These are phyloP conservation scores for Melocanna baccifera DNA, from an alignment of 176 grass and related monocot genomes.

Conservation along the genomic window DNA sequence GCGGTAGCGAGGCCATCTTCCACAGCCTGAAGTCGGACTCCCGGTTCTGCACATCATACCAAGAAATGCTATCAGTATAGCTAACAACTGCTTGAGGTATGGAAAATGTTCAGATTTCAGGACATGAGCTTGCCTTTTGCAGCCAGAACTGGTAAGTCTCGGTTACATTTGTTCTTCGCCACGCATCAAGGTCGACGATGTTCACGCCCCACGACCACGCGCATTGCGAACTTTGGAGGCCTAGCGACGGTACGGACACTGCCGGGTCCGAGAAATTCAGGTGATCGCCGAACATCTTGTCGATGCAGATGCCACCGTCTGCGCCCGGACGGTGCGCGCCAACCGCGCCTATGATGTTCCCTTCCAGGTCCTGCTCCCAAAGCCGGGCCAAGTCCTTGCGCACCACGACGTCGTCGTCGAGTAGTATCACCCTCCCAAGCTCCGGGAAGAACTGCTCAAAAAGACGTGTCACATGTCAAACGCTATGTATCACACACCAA, in stretches of 20 bases:
- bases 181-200: slow-evolving; percentile 70
- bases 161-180: slow-evolving; percentile 70
- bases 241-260: slow-evolving; percentile 27
- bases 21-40: slow-evolving; percentile 61
- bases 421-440: slow-evolving; percentile 62
- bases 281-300: slow-evolving; percentile 55
- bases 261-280: slow-evolving; percentile 72
- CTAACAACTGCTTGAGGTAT: neutral
- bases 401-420: slow-evolving; percentile 93
- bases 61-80: neutral
- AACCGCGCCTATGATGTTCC: slow-evolving; percentile 69
- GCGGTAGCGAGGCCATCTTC: slow-evolving; percentile 63
- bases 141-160: slow-evolving; percentile 69
- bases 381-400: slow-evolving; percentile 67
- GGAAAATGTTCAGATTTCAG: neutral
- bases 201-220: slow-evolving; percentile 75
- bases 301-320: slow-evolving; percentile 42
- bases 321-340: slow-evolving; percentile 17
- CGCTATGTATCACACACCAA: neutral
- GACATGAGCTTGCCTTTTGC: slow-evolving; percentile 47
- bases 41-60: slow-evolving; percentile 63
- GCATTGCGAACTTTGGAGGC: slow-evolving; percentile 38
- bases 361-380: slow-evolving; percentile 63
- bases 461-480: neutral
- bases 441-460: slow-evolving; percentile 76